Conservation (phyloP, 1,284 basidiomycete genomes). For the Apiotrichum gamsii region DNA sequence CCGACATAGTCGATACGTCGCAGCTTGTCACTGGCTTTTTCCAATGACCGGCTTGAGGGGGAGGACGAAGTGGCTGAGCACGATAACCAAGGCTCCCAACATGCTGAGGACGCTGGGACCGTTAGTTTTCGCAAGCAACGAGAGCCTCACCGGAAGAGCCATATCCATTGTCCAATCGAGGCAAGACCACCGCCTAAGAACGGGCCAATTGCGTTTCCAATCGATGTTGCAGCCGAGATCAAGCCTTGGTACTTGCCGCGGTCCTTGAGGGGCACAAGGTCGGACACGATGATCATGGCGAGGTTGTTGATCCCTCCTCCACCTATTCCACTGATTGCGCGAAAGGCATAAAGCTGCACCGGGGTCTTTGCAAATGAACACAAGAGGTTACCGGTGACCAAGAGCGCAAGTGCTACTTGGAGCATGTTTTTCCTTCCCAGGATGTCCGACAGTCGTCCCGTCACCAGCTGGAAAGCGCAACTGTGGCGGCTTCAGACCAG, state of each 20-base stretch:
- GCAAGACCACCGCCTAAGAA: slow-evolving; percentile 30
- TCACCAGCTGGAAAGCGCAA: slow-evolving; percentile 34
- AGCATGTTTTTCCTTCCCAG: slow-evolving; percentile 34
- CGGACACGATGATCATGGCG: slow-evolving; percentile 47
- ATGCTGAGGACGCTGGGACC: too few species aligned
- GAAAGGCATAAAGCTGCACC: slow-evolving; percentile 35
- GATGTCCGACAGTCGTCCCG: slow-evolving; percentile 31
- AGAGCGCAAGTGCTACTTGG: slow-evolving; percentile 22
- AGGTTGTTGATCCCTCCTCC: slow-evolving; percentile 50
- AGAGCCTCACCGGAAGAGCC: slow-evolving; percentile 34
- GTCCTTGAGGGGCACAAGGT: slow-evolving; percentile 47
- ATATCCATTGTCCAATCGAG: slow-evolving; percentile 30
- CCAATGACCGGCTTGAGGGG: slow-evolving; percentile 28
- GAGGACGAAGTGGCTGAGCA: slow-evolving; percentile 26
- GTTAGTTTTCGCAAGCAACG: too few species aligned
- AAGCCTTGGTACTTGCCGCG: slow-evolving; percentile 48
- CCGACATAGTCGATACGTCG: slow-evolving; percentile 34
- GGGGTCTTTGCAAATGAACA: slow-evolving; percentile 33
- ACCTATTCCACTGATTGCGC: slow-evolving; percentile 49
- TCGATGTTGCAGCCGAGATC: slow-evolving; percentile 17
- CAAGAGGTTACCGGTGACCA: slow-evolving; percentile 29
- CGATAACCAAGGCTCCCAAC: too few species aligned
- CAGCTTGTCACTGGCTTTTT: slow-evolving; percentile 18
- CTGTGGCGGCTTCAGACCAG: too few species aligned
- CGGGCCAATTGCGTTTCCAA: slow-evolving; percentile 21